Percentiles rank a stretch among this genome's conserved stretches.
Conservation (phyloP, 257 asterid genomes). For the Primulina tabacum region DNA sequence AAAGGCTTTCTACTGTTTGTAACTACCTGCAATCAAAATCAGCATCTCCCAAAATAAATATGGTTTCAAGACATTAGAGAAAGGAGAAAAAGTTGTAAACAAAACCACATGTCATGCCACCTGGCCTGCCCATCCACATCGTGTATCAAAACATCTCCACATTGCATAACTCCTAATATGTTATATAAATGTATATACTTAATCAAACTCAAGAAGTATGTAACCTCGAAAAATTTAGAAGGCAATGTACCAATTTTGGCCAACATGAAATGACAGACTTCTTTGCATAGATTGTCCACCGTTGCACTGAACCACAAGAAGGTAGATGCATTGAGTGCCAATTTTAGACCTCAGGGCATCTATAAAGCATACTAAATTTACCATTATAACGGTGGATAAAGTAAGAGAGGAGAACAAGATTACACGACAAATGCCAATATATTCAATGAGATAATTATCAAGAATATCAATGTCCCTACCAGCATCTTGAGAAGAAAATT, state of each 20-base stretch:
- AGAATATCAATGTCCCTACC: background rate
- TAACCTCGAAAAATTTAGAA: slow-evolving; percentile 5
- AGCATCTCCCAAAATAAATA: slow-evolving; percentile 26
- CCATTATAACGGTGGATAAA: background rate
- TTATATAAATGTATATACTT: background rate
- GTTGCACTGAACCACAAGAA: slow-evolving; percentile 43
- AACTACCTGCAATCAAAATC: slow-evolving; percentile 40
- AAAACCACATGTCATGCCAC: slow-evolving; percentile 38
- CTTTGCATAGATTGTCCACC: slow-evolving; percentile 43
- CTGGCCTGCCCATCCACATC: slow-evolving; percentile 73
- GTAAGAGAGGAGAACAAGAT: background rate
- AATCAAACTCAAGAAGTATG: background rate
- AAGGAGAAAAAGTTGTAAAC: slow-evolving; percentile 8
- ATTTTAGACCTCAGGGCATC: background rate
- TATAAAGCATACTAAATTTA: background rate
- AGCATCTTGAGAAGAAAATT: background rate
- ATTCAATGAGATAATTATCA: background rate
- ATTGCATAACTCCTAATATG: slow-evolving; percentile 51
- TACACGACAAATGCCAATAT: background rate
- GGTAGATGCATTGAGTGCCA: slow-evolving; percentile 10
- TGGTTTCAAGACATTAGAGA: slow-evolving; percentile 19
- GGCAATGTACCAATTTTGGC: slow-evolving; percentile 38
- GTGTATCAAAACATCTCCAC: slow-evolving; percentile 58
- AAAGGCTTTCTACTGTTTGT: slow-evolving; percentile 30
- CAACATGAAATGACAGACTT: slow-evolving; percentile 55